Base-by-base conservation (phyloP, 495 filamentous ascomycete species). In the Talaromyces trachyspermus region DNA sequence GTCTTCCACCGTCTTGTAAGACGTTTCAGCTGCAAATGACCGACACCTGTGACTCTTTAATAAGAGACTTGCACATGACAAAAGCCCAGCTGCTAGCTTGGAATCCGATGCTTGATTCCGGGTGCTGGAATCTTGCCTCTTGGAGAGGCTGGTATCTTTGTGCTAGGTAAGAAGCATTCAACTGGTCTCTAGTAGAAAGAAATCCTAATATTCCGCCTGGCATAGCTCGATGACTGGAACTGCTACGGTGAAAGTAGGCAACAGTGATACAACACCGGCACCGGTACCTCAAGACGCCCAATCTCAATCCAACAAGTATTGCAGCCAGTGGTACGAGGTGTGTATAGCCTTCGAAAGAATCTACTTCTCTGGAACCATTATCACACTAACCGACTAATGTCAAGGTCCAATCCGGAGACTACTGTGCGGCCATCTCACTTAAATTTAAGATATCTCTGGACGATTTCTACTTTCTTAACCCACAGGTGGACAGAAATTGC, bases 381-480 rank as follows among this genome's bases (percentile, higher is more conserved):
- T 46, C 29, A 27, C 24, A 15, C 27, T 46, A 35, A 35, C 32
- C 12, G 32, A 35, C 17, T 14, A 27, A 35, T 35, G 32, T 35
- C 12, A 35, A 35, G 45, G 50, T 47, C 37, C 39, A 29, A 49
- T 26, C 44, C 7, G 49, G 52, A 29, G 52, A 54, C 43, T 23
- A 46, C 15, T 54, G 48, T 42, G 42, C 40, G 14, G 30, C 38
- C 29, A 27, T 54, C 19, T 51, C 52, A 22, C 22, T 54, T 18
- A 38, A 30, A 12, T 35, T 35, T 14, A 25, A 39, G 19, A 47
- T 49, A n/a, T 27, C 49, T 15, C 49, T 55, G 12, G 33, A 17
- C n/a, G 52, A 55, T 40, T 55, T 55, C 43, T 43, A 43, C 36
- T 52, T 55, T 26, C 43, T 52, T 14, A 55, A 55, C 27, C 49